Evolutionary conservation across 768 basidiomycete species (phyloP).

Genomic region (Leccinum broughii): DNA sequence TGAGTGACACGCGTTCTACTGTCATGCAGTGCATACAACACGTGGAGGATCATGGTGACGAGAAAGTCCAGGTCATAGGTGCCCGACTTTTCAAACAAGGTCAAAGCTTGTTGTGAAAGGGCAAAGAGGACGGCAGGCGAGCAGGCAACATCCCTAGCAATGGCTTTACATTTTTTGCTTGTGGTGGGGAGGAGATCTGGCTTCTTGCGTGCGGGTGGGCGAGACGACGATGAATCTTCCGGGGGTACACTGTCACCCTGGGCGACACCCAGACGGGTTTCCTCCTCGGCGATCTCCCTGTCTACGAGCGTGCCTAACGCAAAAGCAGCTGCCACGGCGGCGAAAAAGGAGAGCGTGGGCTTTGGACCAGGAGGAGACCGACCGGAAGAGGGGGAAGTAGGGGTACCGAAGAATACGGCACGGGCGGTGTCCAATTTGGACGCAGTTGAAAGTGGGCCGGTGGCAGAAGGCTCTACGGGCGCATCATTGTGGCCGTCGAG

Average conservation of each 20-base stretch:
- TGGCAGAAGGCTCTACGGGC: conserved; percentile 17
- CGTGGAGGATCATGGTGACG: conserved; percentile 56
- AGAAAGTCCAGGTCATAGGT: conserved; percentile 58
- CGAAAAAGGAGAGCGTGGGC: conserved; percentile 49
- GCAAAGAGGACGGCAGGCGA: conserved; percentile 43
- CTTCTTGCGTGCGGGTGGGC: conserved; percentile 24
- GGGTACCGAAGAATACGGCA: conserved; percentile 32
- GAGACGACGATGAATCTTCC: conserved; percentile 27
- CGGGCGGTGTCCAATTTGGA: conserved; percentile 31
- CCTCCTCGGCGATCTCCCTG: conserved; percentile 30
- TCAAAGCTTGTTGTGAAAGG: conserved; percentile 50
- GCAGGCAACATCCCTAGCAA: conserved; percentile 30
- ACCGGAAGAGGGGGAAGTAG: conserved; percentile 11
- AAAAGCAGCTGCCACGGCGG: conserved; percentile 55
- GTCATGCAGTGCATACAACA: conserved; percentile 54
- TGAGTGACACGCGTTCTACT: conserved; percentile 45
- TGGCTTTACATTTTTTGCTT: conserved; percentile 29
- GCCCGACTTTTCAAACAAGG: conserved; percentile 42
- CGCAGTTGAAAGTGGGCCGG: conserved; percentile 16
- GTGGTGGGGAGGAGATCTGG: conserved; percentile 15
- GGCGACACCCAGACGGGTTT: conserved; percentile 25
- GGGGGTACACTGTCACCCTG: conserved; percentile 17
- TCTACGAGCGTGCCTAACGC: conserved; percentile 55
- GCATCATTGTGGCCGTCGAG: conserved; percentile 22
- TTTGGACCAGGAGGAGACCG: conserved; percentile 15